A percentile compares a stretch with the other conserved stretches of the same genome.
phyloP scores from a whole-genome alignment of 2,329 filamentous ascomycete species.

The Fusarium caatingaense region DNA sequence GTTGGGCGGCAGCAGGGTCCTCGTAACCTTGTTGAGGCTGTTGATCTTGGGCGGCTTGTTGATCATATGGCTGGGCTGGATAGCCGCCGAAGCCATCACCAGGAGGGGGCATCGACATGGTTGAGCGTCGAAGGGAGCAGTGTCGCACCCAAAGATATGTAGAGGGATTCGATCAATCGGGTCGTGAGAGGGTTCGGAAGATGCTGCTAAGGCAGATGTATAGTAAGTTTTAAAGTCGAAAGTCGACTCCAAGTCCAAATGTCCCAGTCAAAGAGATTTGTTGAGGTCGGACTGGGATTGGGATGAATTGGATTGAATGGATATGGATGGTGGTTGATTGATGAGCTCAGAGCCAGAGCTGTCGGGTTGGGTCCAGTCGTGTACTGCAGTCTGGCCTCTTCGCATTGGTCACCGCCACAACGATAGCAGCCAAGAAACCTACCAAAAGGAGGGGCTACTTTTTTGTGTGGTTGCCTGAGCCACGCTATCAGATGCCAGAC shows the following conservation, averaged over 20 bases:
- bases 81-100: conserved; percentile 60
- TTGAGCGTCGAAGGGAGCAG: conserved; percentile 47
- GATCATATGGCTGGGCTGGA: conserved; percentile 55
- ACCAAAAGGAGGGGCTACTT: conserved; percentile 41
- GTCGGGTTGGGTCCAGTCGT: conserved; percentile 21
- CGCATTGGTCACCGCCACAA: conserved; percentile 46
- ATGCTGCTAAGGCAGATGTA: conserved; percentile 26
- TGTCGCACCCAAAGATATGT: conserved; percentile 41
- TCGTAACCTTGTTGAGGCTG: conserved; percentile 56
- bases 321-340: conserved; percentile 30
- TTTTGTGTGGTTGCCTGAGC: conserved; percentile 34
- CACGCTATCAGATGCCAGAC: conserved; percentile 39
- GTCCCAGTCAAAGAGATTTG: conserved; percentile 39
- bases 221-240: conserved; percentile 13
- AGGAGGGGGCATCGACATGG: conserved; percentile 67
- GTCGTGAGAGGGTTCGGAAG: conserved; percentile 12
- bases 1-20: conserved; percentile 47
- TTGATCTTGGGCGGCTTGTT: conserved; percentile 57
- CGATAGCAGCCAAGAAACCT: conserved; percentile 37
- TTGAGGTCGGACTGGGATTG: conserved; percentile 38
- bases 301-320: conserved; percentile 22
- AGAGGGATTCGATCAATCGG: conserved; percentile 32
- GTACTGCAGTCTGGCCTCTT: conserved; percentile 46
- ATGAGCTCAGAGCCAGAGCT: conserved; percentile 47
- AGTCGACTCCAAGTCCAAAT: conserved; percentile 33